phyloP scores from a whole-genome alignment of 2,329 filamentous ascomycete genomes.

The Fulvia fulva region DNA sequence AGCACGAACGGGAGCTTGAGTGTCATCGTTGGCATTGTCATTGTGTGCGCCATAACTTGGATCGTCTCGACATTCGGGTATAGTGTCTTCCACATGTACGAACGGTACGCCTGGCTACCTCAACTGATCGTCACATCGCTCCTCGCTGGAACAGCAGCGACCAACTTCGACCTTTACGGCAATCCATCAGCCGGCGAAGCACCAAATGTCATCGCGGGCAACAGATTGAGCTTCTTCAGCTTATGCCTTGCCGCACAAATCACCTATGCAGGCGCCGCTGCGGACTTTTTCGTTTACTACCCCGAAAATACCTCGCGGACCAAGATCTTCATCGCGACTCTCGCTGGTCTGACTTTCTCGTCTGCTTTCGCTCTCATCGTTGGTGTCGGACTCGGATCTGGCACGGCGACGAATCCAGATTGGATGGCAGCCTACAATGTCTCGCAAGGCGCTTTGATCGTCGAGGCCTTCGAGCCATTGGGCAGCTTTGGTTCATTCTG shows the following conservation, averaged over 20 bases:
- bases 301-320: constrained; percentile 49
- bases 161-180: constrained; percentile 53
- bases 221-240: constrained; percentile 65
- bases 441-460: constrained; percentile 62
- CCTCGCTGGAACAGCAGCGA: constrained; percentile 58
- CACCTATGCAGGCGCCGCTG: constrained; percentile 60
- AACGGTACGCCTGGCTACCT: constrained; percentile 64
- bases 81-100: constrained; percentile 63
- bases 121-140: constrained; percentile 59
- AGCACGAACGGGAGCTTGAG: constrained; percentile 56
- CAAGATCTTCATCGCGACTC: constrained; percentile 55
- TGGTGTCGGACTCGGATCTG: constrained; percentile 60
- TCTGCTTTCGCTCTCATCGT: constrained; percentile 60
- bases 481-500: constrained; percentile 64
- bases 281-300: constrained; percentile 67
- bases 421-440: constrained; percentile 56
- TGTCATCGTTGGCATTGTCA: constrained; percentile 63
- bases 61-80: constrained; percentile 65
- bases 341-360: constrained; percentile 54
- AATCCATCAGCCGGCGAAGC: constrained; percentile 50
- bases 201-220: constrained; percentile 49
- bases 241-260: constrained; percentile 62
- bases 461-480: constrained; percentile 57
- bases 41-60: constrained; percentile 61
- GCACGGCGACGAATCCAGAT: constrained; percentile 48